phyloP scores from a whole-genome alignment of 1,139 yeast genomes.

The Geotrichum europaeum region DNA sequence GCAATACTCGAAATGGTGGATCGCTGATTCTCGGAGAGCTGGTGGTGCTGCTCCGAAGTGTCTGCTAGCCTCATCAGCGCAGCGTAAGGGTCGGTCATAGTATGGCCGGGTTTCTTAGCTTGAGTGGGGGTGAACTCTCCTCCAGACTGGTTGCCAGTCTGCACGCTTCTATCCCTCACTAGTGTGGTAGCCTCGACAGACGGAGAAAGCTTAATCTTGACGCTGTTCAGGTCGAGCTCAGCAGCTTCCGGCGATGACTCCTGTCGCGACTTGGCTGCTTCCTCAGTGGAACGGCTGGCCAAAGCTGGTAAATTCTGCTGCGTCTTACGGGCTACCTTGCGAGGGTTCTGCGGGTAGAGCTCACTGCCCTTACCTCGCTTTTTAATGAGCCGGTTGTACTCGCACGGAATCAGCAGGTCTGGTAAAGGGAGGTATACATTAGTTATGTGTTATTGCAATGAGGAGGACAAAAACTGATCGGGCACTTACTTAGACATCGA shows the following conservation, averaged over 20 bases:
- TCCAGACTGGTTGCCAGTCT: neutral
- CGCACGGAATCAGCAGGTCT: slow-evolving; percentile 31
- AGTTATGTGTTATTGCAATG: neutral
- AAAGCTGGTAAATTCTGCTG: neutral
- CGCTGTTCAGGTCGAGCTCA: neutral
- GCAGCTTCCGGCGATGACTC: neutral
- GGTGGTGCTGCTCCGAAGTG: slow-evolving; percentile 15
- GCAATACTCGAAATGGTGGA: neutral
- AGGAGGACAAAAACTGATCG: neutral
- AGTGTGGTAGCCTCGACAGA: neutral
- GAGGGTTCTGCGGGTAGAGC: slow-evolving; percentile 23
- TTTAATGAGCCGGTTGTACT: slow-evolving; percentile 36
- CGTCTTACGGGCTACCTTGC: slow-evolving; percentile 6
- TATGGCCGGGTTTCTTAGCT: neutral
- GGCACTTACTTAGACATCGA: slow-evolving; percentile 32
- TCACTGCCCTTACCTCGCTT: slow-evolving; percentile 39
- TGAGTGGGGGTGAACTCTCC: neutral
- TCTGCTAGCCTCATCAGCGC: slow-evolving; percentile 14
- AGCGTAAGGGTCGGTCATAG: slow-evolving; percentile 9
- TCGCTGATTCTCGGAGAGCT: slow-evolving; percentile 7
- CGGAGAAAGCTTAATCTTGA: neutral
- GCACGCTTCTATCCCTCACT: neutral
- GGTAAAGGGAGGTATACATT: neutral
- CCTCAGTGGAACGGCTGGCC: neutral
- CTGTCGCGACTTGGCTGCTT: neutral